A percentile compares a stretch with the other conserved stretches of the same genome.
phyloP scores from a whole-genome alignment of 805 yeast genomes.

The Kazachstania taianensis region DNA sequence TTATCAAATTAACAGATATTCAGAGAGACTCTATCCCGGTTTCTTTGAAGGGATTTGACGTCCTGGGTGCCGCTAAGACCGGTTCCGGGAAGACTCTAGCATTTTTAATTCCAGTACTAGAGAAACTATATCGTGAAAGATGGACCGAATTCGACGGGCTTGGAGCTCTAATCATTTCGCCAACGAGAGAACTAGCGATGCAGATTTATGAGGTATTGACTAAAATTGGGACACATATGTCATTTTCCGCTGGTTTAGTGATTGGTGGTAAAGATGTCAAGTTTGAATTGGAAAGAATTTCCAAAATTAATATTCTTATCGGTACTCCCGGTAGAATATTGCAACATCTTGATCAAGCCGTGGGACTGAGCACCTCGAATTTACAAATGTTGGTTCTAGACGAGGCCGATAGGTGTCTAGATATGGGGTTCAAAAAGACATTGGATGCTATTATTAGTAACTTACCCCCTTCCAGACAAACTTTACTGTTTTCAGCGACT shows the following conservation, averaged over 20 bases:
- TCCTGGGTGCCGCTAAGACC: slow-evolving; percentile 82
- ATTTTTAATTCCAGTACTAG: slow-evolving; percentile 71
- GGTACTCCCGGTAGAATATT: slow-evolving; percentile 89
- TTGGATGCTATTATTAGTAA: slow-evolving; percentile 71
- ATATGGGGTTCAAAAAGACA: slow-evolving; percentile 84
- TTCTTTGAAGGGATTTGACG: slow-evolving; percentile 66
- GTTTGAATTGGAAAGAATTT: slow-evolving; percentile 71
- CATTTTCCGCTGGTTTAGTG: slow-evolving; percentile 80
- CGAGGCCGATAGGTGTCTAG: slow-evolving; percentile 88
- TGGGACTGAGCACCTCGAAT: slow-evolving; percentile 64
- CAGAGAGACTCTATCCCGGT: slow-evolving; percentile 71
- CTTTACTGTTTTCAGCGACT: slow-evolving; percentile 79
- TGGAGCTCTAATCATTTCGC: slow-evolving; percentile 83
- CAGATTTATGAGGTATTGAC: slow-evolving; percentile 82
- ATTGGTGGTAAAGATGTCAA: slow-evolving; percentile 89
- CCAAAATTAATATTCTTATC: slow-evolving; percentile 68
- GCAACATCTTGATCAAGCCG: slow-evolving; percentile 86
- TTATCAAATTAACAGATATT: slow-evolving; percentile 71
- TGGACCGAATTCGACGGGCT: slow-evolving; percentile 83
- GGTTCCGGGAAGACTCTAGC: slow-evolving; percentile 83
- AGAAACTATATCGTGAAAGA: slow-evolving; percentile 52
- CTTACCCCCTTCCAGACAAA: slow-evolving; percentile 73
- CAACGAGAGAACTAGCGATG: slow-evolving; percentile 84
- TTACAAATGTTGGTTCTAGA: slow-evolving; percentile 74
- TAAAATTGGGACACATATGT: slow-evolving; percentile 66